Evolutionary conservation across 768 basidiomycete species (phyloP), one percentile per base, ranked within the genome.

Genomic region (Phanerochaete carnosa): DNA sequence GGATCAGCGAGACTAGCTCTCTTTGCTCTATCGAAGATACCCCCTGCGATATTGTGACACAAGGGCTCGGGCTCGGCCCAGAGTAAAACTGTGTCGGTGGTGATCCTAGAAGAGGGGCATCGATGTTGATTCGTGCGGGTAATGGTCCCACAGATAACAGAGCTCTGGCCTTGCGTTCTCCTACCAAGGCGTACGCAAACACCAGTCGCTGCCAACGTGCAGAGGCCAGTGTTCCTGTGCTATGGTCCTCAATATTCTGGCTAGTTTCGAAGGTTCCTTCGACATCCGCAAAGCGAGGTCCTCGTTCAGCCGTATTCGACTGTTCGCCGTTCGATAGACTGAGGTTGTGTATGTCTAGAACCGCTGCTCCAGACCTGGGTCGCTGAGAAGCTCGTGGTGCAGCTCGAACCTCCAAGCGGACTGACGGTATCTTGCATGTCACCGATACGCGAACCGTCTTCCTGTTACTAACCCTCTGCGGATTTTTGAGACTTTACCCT

Each of bases 351-450:
- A 90, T 55, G 66, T 92, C 90, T 33, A 90, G 28, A 16, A 90
- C 73, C 4, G 92, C 62, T 26, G 83, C 82, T 4, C 94, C 92
- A 46, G 92, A 92, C 26, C 90, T 83, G 19, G 77, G 78, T 7
- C 69, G 39, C 26, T 65, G 72, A 1, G 69, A 69, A 22, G 76
- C 69, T 4, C 86, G 86, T 30, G 91, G 78, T 5, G 87, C 85
- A 68, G 83, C 87, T 50, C 90, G 83, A 52, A 89, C 68, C 69
- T 94, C 83, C 23, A 89, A 47, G 22, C 94, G 85, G 47, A 94
- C 68, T 73, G 88, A 76, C 15, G 83, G 73, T 32, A 87, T 77
- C 22, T 70, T 71, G 43, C 89, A 64, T 1, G 68, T 66, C 2
- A 83, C 45, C 51, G 66, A 55, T 16, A n/a, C 51, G 30, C 37